Conservation (phyloP, 371 early-diverging fungal species). For the Apophysomyces trapeziformis region DNA sequence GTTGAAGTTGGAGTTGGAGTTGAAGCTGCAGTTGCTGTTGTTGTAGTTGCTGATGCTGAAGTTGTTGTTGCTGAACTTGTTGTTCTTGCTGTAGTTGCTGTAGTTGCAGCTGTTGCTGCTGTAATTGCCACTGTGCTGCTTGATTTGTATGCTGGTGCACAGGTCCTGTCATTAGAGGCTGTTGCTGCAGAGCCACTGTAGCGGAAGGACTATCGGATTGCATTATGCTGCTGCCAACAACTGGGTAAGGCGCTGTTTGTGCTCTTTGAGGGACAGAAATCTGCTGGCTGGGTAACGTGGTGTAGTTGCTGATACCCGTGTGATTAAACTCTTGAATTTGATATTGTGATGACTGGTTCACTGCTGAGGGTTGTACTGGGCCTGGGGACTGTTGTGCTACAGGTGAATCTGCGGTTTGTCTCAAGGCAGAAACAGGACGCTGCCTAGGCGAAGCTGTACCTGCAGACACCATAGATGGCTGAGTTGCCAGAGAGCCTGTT, state of each 20-base stretch:
- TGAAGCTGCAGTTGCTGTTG: conserved; percentile 24
- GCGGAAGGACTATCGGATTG: not conserved
- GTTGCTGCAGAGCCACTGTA: conserved; percentile 6
- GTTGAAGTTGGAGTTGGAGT: conserved; percentile 13
- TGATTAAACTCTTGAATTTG: not conserved
- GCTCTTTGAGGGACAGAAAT: conserved; percentile 1
- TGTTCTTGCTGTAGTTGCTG: conserved; percentile 24
- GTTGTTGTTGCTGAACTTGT: conserved; percentile 17
- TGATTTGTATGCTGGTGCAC: not conserved
- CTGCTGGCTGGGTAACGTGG: not conserved
- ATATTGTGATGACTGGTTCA: not conserved
- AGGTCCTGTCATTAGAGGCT: not conserved
- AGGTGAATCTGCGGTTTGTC: conserved; percentile 32
- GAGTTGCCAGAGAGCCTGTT: not conserved
- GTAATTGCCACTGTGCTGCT: conserved; percentile 4
- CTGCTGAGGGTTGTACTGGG: not conserved
- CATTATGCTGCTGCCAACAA: not conserved
- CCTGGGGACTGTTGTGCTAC: not conserved
- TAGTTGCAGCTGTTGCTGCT: conserved; percentile 11
- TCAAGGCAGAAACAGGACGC: conserved; percentile 32
- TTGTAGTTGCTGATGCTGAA: conserved; percentile 12
- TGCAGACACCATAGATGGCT: not conserved
- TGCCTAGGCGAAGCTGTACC: conserved; percentile 23
- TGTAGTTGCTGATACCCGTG: not conserved
- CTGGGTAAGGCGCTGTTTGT: not conserved